Base-by-base conservation (phyloP, 2,329 filamentous ascomycete species). In the Fusarium coicis region DNA sequence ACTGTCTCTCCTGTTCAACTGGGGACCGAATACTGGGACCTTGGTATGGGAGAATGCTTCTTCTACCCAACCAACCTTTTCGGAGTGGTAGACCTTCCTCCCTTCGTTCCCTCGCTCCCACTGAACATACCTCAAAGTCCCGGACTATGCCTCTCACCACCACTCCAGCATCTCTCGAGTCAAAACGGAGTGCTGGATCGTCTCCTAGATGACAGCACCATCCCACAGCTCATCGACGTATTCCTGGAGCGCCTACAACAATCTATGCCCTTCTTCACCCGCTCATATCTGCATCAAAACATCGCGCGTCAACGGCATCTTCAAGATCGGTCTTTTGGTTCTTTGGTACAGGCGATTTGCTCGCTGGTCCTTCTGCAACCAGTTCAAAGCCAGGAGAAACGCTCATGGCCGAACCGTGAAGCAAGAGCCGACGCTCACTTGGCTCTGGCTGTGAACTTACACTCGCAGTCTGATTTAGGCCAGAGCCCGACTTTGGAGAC, bases 251-350 rank as follows among this genome's bases (percentile, higher is more conserved):
- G 53, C 5, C 12, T 56, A 11, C 53, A 56, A 11, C 53, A 56
- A 3, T 56, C 53, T 12, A 56, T 46, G 53, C 53, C 53, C 39
- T 56, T 56, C 11, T 56, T 46, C 7, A 56, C 53, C 18, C 37
- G 37, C 2, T 56, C 53, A 9, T 56, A 21, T 5, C 39, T 56
- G 2, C 53, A 14, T 26, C 53, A 56, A 44, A 56, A 56, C 21
- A 46, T 56, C 1, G 53, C 28, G 2, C 19, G 21, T 34, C 53
- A 46, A 21, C 39, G 53, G 7, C 53, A 56, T 56, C 21, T 56
- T 5, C 39, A 34, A 11, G 53, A 46, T 11, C 37, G 39, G 1
- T 46, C 39, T 2, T 56, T 56, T 3, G 39, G 53, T 5, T 56
- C 53, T 8, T 21, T 56, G 21, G 28, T 46, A 0, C 53, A 56